Evolutionary conservation across 75 land plant species (phyloP), one percentile per base, ranked within the genome.

Genomic region (Picea glauca): DNA sequence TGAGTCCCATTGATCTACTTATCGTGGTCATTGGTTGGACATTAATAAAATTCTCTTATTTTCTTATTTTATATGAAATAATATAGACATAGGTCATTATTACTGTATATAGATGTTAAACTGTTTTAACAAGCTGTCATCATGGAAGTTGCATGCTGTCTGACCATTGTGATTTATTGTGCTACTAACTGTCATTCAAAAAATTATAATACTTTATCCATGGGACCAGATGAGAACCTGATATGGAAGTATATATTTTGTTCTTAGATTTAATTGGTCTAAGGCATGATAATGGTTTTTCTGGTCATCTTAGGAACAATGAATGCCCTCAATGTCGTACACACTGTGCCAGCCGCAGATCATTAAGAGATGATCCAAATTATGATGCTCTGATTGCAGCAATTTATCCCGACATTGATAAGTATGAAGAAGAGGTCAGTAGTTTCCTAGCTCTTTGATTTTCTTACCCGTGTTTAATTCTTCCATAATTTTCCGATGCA

Each of bases 311-410:
- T 87, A 97, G 99, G 80, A 97, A 97, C 80, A 97, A 94, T 83
- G 99, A 97, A 76, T 97, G 99, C 72, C 99, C 99, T 78, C 95
- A 95, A 35, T 97, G 99, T 84, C 92, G 99, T 21, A 95, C 99
- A 62, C 99, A 97, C 75, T 97, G 99, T 90, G 98, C 99, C 78
- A 97, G 99, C 83, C 88, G 99, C 14, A 91, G 99, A 13, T 97
- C 99, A 72, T 83, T 97, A 81, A 92, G 99, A 80, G 99, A 97
- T 86, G 99, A 97, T 88, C 93, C 95, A 75, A 97, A 92, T 77
- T 97, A 88, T 90, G 99, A 97, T 88, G 86, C 95, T 58, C 68
- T 97, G 20, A 93, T 97, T 80, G 89, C 96, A 78, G 90, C 90
- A 23, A 67, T 97, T 50, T 97, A 91, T 74, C 98, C 98, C 62